A percentile compares a stretch with the other conserved stretches of the same genome.
Evolutionary conservation across 176 grass and related monocot species (phyloP).

Genomic region (Olyra latifolia): DNA sequence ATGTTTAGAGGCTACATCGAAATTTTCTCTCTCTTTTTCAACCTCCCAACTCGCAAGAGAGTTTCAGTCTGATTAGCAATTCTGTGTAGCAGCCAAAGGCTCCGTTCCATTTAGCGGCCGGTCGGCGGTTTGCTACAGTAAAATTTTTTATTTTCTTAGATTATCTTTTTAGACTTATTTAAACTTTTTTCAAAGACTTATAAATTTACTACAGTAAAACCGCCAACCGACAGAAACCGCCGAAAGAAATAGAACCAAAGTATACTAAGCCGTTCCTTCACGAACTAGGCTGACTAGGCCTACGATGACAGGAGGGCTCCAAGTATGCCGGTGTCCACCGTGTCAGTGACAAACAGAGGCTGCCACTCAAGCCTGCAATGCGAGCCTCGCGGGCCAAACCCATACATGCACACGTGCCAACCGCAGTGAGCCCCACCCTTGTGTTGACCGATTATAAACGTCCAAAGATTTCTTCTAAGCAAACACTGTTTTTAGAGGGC

Average conservation of each 20-base stretch:
- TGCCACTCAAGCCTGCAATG: not conserved
- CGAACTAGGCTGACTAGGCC: not conserved
- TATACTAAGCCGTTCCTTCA: not conserved
- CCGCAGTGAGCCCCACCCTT: constrained; percentile 8
- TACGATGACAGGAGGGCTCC: not conserved
- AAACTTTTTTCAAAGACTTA: too few relatives aligned
- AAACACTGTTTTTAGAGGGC: constrained; percentile 12
- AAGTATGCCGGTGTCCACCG: not conserved
- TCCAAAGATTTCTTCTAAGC: constrained; percentile 21
- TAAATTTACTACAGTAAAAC: too few relatives aligned
- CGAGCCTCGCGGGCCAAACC: not conserved
- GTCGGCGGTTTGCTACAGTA: too few relatives aligned
- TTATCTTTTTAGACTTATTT: too few relatives aligned
- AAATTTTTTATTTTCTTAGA: too few relatives aligned
- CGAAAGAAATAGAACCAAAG: too few relatives aligned
- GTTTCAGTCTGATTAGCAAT: not conserved
- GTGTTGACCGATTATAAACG: constrained; percentile 39
- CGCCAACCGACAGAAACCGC: too few relatives aligned
- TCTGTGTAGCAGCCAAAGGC: not conserved
- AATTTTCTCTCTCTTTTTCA: too few relatives aligned
- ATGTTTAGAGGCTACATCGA: too few relatives aligned
- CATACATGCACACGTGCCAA: constrained; percentile 49
- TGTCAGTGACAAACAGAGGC: not conserved
- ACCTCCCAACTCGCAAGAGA: not conserved
- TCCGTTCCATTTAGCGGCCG: too few relatives aligned